A percentile compares a stretch with the other conserved stretches of the same genome.
phyloP scores from a whole-genome alignment of 805 yeast species.

The Candida adriatica region DNA sequence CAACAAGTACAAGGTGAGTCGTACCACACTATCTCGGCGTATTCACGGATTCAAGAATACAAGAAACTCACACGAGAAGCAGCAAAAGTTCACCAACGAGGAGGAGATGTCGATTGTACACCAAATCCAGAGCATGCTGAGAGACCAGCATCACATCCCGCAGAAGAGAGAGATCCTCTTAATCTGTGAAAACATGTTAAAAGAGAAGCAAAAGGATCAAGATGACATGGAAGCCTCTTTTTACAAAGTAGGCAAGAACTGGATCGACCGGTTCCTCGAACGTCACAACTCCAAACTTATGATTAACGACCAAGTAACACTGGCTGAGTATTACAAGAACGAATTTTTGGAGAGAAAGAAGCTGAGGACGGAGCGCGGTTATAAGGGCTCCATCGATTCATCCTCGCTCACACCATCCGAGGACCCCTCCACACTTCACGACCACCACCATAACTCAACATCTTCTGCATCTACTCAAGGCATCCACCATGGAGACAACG shows the following conservation, averaged over 20 bases:
- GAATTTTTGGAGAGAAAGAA: slow-evolving; percentile 23
- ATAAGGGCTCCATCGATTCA: slow-evolving; percentile 7
- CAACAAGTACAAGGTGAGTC: slow-evolving; percentile 21
- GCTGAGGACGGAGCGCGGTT: slow-evolving; percentile 18
- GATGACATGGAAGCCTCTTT: slow-evolving; percentile 8
- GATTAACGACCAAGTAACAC: slow-evolving; percentile 16
- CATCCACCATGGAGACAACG: slow-evolving; percentile 1
- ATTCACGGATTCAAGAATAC: slow-evolving; percentile 26
- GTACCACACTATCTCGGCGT: slow-evolving; percentile 24
- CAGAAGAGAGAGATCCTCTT: slow-evolving; percentile 20
- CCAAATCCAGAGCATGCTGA: slow-evolving; percentile 17
- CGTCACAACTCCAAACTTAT: slow-evolving; percentile 23
- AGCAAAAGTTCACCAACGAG: slow-evolving; percentile 24
- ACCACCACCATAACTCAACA: background rate
- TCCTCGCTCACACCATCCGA: slow-evolving; percentile 12
- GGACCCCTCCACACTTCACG: slow-evolving; percentile 5
- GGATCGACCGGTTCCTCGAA: slow-evolving; percentile 25
- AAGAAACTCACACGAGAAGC: slow-evolving; percentile 24
- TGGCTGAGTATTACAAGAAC: slow-evolving; percentile 23
- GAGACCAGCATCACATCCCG: slow-evolving; percentile 20
- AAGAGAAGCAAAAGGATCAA: slow-evolving; percentile 17
- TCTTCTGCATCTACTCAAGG: slow-evolving; percentile 1
- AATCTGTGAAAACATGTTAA: slow-evolving; percentile 20
- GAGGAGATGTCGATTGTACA: slow-evolving; percentile 20
- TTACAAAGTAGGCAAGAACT: slow-evolving; percentile 24